Evolutionary conservation across 1,139 yeast species (phyloP).

Genomic region (Nakaseomyces nivariensis): DNA sequence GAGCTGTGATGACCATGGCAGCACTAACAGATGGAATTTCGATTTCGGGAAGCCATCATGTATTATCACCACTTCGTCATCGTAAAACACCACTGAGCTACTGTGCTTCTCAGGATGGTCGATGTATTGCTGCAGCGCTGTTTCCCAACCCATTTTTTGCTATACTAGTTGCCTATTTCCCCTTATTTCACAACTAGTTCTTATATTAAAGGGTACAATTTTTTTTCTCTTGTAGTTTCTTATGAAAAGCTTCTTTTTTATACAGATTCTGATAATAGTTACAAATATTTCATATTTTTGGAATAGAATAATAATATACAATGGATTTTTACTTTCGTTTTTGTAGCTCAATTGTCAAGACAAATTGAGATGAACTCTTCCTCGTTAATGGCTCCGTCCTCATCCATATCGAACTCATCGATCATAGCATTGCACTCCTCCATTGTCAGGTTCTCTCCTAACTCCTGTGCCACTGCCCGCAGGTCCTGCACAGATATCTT

Average conservation of each 20-base stretch:
- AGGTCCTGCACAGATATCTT: conserved; percentile 73
- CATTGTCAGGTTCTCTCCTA: conserved; percentile 86
- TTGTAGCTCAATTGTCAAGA: conserved; percentile 38
- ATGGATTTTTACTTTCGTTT: background rate
- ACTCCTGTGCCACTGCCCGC: conserved; percentile 81
- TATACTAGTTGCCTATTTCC: background rate
- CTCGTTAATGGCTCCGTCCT: conserved; percentile 89
- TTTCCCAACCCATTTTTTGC: conserved; percentile 22
- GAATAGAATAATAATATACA: background rate
- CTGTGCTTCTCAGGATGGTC: conserved; percentile 29
- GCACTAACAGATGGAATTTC: conserved; percentile 46
- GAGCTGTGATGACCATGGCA: conserved; percentile 41
- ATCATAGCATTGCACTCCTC: conserved; percentile 95
- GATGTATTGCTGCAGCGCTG: conserved; percentile 30
- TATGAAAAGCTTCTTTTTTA: too few relatives aligned
- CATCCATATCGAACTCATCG: conserved; percentile 93
- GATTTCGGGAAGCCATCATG: conserved; percentile 60
- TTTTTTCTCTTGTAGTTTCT: background rate
- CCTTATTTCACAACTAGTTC: too few relatives aligned
- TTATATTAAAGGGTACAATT: background rate
- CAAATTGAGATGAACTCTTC: conserved; percentile 90
- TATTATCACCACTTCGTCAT: conserved; percentile 47
- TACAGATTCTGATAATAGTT: background rate
- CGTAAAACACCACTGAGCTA: conserved; percentile 33
- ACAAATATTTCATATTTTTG: background rate